Conservation (phyloP, 306 rosid species). For the Cucurbita ficifolia region DNA sequence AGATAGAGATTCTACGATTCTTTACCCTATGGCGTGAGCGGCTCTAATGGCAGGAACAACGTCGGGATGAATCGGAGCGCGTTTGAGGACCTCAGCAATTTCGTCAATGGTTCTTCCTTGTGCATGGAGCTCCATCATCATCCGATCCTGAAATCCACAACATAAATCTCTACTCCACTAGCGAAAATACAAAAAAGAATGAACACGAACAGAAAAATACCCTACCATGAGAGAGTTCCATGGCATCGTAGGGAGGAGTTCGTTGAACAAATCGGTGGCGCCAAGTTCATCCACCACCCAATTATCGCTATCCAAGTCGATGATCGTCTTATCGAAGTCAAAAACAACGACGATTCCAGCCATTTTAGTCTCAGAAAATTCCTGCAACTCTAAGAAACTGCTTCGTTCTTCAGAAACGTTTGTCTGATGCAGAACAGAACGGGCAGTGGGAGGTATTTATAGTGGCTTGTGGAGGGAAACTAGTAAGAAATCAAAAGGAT, state of each 20-base stretch:
- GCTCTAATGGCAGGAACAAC: constrained; percentile 48
- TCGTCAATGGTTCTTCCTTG: constrained; percentile 42
- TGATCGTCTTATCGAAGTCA: constrained; percentile 6
- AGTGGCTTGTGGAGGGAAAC: not conserved
- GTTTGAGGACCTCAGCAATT: constrained; percentile 27
- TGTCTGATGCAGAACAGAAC: not conserved
- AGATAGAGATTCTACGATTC: not conserved
- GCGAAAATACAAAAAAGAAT: not conserved
- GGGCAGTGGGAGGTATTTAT: not conserved
- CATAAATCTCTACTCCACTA: not conserved
- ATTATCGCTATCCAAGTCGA: not conserved
- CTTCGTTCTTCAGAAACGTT: not conserved
- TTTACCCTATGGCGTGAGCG: constrained; percentile 44
- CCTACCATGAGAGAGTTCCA: constrained; percentile 3
- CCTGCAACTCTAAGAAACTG: not conserved
- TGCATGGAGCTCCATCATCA: constrained; percentile 59
- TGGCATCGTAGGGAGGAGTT: constrained; percentile 4
- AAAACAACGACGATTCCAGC: not conserved
- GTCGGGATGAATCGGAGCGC: constrained; percentile 40
- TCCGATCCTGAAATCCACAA: constrained; percentile 34
- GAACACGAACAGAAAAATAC: not conserved
- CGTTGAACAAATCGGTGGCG: constrained; percentile 4
- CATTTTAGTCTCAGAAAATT: not conserved
- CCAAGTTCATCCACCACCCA: constrained; percentile 6
- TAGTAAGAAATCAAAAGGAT: not conserved